Conservation (phyloP, 257 asterid species). For the Catharanthus roseus region DNA sequence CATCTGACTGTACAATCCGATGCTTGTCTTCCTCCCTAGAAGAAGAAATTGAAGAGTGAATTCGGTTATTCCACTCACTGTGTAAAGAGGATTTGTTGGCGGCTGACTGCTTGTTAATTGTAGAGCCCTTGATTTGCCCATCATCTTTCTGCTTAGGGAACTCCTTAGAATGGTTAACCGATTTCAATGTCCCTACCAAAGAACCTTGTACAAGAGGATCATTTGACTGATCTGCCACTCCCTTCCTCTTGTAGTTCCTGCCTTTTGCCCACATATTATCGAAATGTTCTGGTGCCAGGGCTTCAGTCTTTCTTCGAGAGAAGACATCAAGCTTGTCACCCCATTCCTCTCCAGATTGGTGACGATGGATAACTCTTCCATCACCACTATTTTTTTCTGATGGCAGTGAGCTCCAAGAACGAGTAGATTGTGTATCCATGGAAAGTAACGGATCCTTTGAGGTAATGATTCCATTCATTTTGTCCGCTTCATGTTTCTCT, state of each 20-base stretch:
- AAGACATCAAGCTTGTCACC: constrained; percentile 64
- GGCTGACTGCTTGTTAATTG: constrained; percentile 15
- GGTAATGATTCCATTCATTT: constrained; percentile 29
- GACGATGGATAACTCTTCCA: constrained; percentile 47
- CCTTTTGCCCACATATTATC: constrained; percentile 99
- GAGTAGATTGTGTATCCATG: constrained; percentile 63
- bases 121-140: constrained; percentile 16
- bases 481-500: constrained; percentile 33
- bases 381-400: constrained; percentile 41
- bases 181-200: constrained; percentile 37
- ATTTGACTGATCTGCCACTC: constrained; percentile 30
- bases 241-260: constrained; percentile 64
- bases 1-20: constrained; percentile 38
- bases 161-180: constrained; percentile 39
- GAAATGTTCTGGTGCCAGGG: constrained; percentile 86
- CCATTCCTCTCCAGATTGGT: constrained; percentile 79
- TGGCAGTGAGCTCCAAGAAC: constrained; percentile 71
- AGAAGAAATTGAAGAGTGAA: constrained; percentile 18
- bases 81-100: constrained; percentile 14
- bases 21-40: constrained; percentile 45
- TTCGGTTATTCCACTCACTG: constrained; percentile 20
- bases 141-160: constrained; percentile 34
- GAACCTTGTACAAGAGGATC: constrained; percentile 37
- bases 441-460: constrained; percentile 89
- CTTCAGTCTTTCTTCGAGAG: constrained; percentile 74